Evolutionary conservation across 345 rosid species (phyloP).

Genomic region (Gossypium anomalum): DNA sequence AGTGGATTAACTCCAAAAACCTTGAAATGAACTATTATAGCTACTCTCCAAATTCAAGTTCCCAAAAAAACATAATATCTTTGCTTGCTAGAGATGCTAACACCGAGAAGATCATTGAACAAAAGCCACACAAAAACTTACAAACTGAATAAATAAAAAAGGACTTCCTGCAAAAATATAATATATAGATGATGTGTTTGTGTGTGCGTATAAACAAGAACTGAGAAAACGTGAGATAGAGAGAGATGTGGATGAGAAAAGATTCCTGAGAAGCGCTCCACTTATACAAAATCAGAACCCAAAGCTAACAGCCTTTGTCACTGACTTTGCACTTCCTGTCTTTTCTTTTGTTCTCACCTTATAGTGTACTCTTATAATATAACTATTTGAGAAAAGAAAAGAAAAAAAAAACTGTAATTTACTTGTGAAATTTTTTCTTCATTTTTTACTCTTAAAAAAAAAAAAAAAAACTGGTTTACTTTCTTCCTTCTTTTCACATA

Average conservation of each 20-base stretch:
- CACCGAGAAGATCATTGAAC: slow-evolving; percentile 25
- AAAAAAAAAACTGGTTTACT: neutral
- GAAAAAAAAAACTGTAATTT: slow-evolving; percentile 2
- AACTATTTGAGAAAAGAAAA: neutral
- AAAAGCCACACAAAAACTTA: slow-evolving; percentile 14
- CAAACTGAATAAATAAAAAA: neutral
- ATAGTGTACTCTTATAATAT: neutral
- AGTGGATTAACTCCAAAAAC: slow-evolving; percentile 18
- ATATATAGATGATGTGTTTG: neutral
- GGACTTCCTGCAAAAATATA: neutral
- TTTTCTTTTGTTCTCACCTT: slow-evolving; percentile 36
- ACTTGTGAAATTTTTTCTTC: slow-evolving; percentile 15
- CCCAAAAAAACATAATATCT: neutral
- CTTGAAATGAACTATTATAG: slow-evolving; percentile 15
- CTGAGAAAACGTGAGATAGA: slow-evolving; percentile 4
- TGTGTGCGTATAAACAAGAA: neutral
- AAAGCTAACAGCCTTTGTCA: slow-evolving; percentile 24
- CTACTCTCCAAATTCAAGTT: slow-evolving; percentile 1
- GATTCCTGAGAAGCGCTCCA: slow-evolving; percentile 30
- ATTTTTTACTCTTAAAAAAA: neutral
- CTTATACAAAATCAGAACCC: slow-evolving; percentile 32
- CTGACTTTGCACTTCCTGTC: slow-evolving; percentile 54
- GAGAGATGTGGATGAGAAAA: slow-evolving; percentile 29
- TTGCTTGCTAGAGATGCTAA: slow-evolving; percentile 19
- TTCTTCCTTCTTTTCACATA: slow-evolving; percentile 12